phyloP scores from a whole-genome alignment of 164 flowering plant species.

The Euptelea pleiosperma region DNA sequence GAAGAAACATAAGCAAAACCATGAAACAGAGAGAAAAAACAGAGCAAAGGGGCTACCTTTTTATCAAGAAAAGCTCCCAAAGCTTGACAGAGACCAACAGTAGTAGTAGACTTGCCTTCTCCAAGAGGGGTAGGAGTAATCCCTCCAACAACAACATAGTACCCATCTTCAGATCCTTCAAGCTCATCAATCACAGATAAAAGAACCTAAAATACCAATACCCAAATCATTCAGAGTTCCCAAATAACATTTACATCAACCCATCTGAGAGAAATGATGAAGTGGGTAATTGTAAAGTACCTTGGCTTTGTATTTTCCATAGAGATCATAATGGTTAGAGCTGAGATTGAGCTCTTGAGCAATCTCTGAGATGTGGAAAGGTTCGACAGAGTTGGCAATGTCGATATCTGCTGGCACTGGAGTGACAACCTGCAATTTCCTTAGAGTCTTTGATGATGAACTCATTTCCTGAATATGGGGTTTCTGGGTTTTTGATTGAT shows the following conservation, averaged over 20 bases:
- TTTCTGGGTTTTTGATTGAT: too few species aligned
- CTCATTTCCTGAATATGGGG: too few species aligned
- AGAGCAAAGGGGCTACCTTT: conserved; percentile 49
- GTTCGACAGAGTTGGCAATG: conserved; percentile 84
- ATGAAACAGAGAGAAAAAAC: neutral
- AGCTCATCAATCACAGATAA: conserved; percentile 80
- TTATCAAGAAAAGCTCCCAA: conserved; percentile 92
- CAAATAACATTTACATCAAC: neutral
- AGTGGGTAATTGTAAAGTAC: conserved; percentile 30
- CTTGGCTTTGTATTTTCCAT: conserved; percentile 99
- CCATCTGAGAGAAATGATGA: neutral
- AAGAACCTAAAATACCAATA: conserved; percentile 53
- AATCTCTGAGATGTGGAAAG: conserved; percentile 82
- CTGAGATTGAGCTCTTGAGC: conserved; percentile 73
- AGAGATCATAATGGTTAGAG: conserved; percentile 79
- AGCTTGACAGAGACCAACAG: conserved; percentile 98
- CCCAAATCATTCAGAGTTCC: conserved; percentile 11
- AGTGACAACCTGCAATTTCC: conserved; percentile 72
- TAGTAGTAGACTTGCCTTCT: conserved; percentile 97
- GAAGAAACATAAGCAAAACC: neutral
- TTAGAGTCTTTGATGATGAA: conserved; percentile 55
- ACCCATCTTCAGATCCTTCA: conserved; percentile 73
- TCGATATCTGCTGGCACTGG: conserved; percentile 98
- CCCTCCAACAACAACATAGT: conserved; percentile 97
- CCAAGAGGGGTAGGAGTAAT: conserved; percentile 99